phyloP scores from a whole-genome alignment of 2,329 filamentous ascomycete species.

The Penicillium sp. region DNA sequence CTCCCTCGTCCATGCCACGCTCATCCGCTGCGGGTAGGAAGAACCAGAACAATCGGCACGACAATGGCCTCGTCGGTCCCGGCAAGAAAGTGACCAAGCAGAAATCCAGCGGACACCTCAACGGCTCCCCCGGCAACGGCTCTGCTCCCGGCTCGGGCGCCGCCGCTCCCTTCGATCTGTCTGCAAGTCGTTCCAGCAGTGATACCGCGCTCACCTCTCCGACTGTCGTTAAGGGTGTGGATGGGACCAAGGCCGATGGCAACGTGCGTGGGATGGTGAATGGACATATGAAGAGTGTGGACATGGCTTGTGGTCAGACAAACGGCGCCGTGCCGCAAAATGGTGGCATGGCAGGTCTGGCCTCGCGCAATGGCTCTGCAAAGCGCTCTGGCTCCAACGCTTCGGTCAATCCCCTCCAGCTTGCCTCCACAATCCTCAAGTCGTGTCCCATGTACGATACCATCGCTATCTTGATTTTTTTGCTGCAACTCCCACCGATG shows the following conservation, averaged over 20 bases:
- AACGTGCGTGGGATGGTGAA: constrained; percentile 35
- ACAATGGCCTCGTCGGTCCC: constrained; percentile 79
- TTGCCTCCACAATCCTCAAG: constrained; percentile 79
- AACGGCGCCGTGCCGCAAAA: constrained; percentile 31
- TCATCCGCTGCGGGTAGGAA: constrained; percentile 47
- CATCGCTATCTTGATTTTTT: constrained; percentile 90
- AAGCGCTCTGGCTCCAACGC: constrained; percentile 36
- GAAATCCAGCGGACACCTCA: constrained; percentile 54
- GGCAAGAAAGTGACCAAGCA: constrained; percentile 63
- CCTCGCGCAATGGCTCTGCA: constrained; percentile 31
- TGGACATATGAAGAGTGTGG: constrained; percentile 35
- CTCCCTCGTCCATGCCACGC: constrained; percentile 48
- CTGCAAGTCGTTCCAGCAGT: constrained; percentile 37
- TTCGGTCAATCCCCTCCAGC: constrained; percentile 66
- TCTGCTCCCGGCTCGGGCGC: constrained; percentile 36
- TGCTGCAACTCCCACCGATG: constrained; percentile 86
- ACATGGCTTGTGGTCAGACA: constrained; percentile 35
- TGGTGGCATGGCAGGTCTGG: constrained; percentile 27
- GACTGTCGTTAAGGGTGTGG: constrained; percentile 23
- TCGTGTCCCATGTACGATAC: constrained; percentile 91
- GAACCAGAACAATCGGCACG: constrained; percentile 70
- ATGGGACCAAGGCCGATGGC: constrained; percentile 32
- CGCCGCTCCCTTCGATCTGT: constrained; percentile 39
- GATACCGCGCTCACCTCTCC: constrained; percentile 33
- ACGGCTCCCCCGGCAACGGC: constrained; percentile 47